phyloP scores from a whole-genome alignment of 352 stramenopile genomes.

The Aphanomyces invadans region DNA sequence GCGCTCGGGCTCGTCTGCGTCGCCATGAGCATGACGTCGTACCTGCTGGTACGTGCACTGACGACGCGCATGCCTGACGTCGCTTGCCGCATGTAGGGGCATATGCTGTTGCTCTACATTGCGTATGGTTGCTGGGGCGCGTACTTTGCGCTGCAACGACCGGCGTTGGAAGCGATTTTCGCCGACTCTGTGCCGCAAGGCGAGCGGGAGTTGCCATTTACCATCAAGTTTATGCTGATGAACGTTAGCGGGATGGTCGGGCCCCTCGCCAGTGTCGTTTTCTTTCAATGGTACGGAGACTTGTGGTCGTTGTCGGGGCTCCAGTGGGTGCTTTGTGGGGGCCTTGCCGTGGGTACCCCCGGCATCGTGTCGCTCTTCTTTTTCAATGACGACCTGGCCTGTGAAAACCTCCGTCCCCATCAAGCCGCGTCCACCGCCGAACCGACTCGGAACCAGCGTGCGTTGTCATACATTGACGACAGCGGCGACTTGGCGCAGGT shows the following conservation, averaged over 20 bases:
- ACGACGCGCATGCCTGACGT: no score
- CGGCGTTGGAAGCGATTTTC: constrained; percentile 72
- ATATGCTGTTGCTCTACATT: constrained; percentile 46
- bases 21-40: constrained; percentile 47
- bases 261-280: constrained; percentile 45
- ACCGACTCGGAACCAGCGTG: no score
- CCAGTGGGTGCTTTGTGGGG: constrained; percentile 54
- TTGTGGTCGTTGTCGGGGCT: constrained; percentile 57
- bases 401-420: constrained; percentile 41
- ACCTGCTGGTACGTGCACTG: constrained; percentile 25
- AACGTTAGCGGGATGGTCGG: constrained; percentile 45
- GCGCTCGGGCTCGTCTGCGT: constrained; percentile 39
- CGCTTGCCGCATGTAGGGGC: constrained; percentile 1
- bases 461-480: constrained; percentile 17
- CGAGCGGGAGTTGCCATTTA: constrained; percentile 69
- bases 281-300: constrained; percentile 68
- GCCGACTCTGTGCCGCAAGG: constrained; percentile 68
- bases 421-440: constrained; percentile 28
- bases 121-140: constrained; percentile 67
- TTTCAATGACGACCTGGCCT: constrained; percentile 72
- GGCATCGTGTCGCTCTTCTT: constrained; percentile 61
- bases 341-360: constrained; percentile 47
- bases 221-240: constrained; percentile 52
- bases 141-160: constrained; percentile 65
- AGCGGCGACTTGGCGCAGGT: constrained; percentile 8